These are phyloP conservation scores for Saururus chinensis DNA, from an alignment of 164 flowering plant genomes.

Conservation along the genomic window DNA sequence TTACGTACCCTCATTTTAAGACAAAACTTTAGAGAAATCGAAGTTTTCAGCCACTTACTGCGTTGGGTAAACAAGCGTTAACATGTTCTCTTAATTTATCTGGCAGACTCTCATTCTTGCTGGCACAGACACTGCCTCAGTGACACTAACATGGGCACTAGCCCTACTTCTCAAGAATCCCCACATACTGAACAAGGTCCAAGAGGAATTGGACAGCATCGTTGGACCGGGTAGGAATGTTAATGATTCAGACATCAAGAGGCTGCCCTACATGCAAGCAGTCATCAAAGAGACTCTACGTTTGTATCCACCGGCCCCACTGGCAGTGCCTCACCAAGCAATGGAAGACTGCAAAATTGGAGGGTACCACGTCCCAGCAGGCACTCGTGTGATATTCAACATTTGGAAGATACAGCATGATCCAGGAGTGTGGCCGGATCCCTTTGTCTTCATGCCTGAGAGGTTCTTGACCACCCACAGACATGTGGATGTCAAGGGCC, in stretches of 20 bases:
- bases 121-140: neutral
- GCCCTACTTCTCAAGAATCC: neutral
- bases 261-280: neutral
- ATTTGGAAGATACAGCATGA: neutral
- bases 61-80: too few species aligned
- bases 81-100: too few species aligned
- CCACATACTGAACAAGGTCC: neutral
- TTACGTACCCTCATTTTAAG: too few species aligned
- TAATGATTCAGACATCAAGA: neutral
- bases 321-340: neutral
- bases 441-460: neutral
- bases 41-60: too few species aligned
- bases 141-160: neutral
- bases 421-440: neutral
- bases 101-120: neutral
- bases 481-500: too few species aligned
- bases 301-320: neutral
- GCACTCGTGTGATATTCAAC: neutral
- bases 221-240: neutral
- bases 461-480: too few species aligned
- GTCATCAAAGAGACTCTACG: neutral
- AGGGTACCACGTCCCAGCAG: neutral
- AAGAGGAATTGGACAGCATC: neutral
- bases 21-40: too few species aligned
- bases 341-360: neutral